Conservation (phyloP, 495 filamentous ascomycete species). For the Aspergillus steynii region DNA sequence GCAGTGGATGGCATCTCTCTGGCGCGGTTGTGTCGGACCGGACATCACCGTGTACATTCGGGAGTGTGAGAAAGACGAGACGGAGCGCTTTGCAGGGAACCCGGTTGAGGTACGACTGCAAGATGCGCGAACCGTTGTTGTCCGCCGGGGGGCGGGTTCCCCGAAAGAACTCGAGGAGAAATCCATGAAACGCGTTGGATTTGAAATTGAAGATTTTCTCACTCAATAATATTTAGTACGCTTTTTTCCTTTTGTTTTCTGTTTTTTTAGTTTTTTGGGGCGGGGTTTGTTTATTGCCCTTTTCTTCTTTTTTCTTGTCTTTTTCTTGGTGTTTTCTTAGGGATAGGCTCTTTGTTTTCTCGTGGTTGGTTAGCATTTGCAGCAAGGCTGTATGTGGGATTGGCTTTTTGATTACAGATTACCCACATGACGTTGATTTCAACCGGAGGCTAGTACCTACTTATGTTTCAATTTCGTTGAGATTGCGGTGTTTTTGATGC, state of each 20-base stretch:
- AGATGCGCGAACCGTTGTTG: slow-evolving; percentile 57
- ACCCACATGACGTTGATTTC: neutral
- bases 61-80: slow-evolving; percentile 46
- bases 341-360: neutral
- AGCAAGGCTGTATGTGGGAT: neutral
- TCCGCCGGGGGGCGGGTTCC: slow-evolving; percentile 47
- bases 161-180: slow-evolving; percentile 59
- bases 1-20: slow-evolving; percentile 97
- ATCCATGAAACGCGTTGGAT: slow-evolving; percentile 68
- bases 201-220: slow-evolving; percentile 83
- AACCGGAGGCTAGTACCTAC: neutral
- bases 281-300: neutral
- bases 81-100: slow-evolving; percentile 40
- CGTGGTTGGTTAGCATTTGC: neutral
- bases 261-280: neutral
- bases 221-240: slow-evolving; percentile 28
- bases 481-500: neutral
- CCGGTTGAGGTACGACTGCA: slow-evolving; percentile 54
- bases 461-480: neutral
- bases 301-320: neutral
- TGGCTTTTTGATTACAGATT: slow-evolving; percentile 5
- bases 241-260: slow-evolving; percentile 1
- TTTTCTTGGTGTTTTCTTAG: neutral
- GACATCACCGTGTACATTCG: slow-evolving; percentile 76
- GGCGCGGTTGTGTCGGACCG: slow-evolving; percentile 82